A percentile compares a stretch with the other conserved stretches of the same genome.
Conservation (phyloP, 1,284 basidiomycete genomes). For the Ustilago shanxiensis region DNA sequence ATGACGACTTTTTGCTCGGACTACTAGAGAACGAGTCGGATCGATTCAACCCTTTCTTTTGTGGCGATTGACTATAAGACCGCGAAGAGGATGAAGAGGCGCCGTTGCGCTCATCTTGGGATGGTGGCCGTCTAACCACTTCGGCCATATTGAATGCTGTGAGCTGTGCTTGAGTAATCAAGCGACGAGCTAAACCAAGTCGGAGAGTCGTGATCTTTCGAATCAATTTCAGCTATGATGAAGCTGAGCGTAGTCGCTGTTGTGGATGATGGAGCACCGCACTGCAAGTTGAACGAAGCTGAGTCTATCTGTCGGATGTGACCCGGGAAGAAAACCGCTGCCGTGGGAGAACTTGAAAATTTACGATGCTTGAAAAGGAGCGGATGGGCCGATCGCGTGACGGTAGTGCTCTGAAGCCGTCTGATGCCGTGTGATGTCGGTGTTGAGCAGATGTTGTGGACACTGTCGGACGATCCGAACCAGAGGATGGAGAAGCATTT, state of each 20-base stretch:
- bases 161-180: not conserved
- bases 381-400: not conserved
- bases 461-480: conserved; percentile 31
- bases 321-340: not conserved
- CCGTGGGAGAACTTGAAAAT: not conserved
- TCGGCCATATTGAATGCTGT: conserved; percentile 35
- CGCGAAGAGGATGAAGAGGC: conserved; percentile 33
- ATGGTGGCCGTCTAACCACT: conserved; percentile 40
- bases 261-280: too few species aligned
- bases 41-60: conserved; percentile 34
- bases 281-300: not conserved
- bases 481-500: not conserved
- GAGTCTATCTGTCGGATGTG: not conserved
- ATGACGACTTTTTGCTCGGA: conserved; percentile 22
- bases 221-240: too few species aligned
- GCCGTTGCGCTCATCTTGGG: conserved; percentile 24
- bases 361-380: not conserved
- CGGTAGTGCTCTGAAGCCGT: not conserved
- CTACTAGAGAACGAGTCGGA: conserved; percentile 33
- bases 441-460: not conserved
- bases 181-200: not conserved
- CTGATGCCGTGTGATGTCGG: not conserved
- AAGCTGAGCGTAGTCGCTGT: too few species aligned
- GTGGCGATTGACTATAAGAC: conserved; percentile 44
- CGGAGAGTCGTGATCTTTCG: not conserved